Conservation (phyloP, 352 stramenopile genomes). For the Thalassiosira pacifica region DNA sequence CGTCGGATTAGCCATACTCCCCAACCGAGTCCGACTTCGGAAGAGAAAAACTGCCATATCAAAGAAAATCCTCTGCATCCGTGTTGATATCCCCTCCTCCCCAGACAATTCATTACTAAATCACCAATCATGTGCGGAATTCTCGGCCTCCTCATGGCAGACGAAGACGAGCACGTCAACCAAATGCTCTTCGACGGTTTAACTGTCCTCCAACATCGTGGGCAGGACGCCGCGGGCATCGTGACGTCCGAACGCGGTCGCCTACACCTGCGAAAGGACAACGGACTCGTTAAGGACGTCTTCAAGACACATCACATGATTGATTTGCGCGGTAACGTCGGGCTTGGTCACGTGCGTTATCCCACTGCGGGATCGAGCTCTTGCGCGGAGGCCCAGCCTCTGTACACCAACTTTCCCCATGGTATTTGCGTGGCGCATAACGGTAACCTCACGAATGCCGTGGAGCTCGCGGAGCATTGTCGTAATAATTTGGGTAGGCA, state of each 20-base stretch:
- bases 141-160: constrained; percentile 94
- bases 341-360: constrained; percentile 98
- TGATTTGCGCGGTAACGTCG: constrained; percentile 94
- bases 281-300: constrained; percentile 97
- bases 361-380: constrained; percentile 92
- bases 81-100: too few species aligned
- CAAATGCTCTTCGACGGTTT: constrained; percentile 95
- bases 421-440: constrained; percentile 98
- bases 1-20: too few species aligned
- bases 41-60: too few species aligned
- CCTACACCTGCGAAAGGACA: constrained; percentile 98
- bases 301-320: constrained; percentile 99
- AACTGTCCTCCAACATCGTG: constrained; percentile 97
- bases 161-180: constrained; percentile 91
- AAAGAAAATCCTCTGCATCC: too few species aligned
- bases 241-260: constrained; percentile 92
- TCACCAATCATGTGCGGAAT: constrained; percentile 99
- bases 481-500: constrained; percentile 89
- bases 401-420: constrained; percentile 99
- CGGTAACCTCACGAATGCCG: constrained; percentile 99
- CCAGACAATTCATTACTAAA: too few species aligned
- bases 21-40: too few species aligned
- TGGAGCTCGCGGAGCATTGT: constrained; percentile 93
- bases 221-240: constrained; percentile 96
- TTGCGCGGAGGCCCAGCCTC: constrained; percentile 89